These are phyloP conservation scores for Tylopilus vinaceipallidus DNA, from an alignment of 768 basidiomycete genomes.

Conservation along the genomic window DNA sequence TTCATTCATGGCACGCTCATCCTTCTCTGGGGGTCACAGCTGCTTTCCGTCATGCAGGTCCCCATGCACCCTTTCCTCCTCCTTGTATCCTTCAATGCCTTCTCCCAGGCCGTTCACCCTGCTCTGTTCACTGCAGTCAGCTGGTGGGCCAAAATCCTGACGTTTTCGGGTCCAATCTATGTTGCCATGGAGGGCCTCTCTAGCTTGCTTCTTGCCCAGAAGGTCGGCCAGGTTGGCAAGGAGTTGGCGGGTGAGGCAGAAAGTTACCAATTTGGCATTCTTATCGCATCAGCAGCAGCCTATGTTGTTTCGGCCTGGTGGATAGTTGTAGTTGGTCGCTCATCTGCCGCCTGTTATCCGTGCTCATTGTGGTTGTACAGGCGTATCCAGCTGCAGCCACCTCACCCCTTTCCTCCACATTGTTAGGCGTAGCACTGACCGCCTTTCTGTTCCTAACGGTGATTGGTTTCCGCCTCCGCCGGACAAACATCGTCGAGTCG, in stretches of 20 bases:
- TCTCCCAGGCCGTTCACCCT: constrained; percentile 62
- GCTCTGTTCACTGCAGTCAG: constrained; percentile 54
- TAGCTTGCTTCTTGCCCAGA: constrained; percentile 79
- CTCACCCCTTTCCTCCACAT: constrained; percentile 83
- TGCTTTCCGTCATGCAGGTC: constrained; percentile 75
- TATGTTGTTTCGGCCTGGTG: constrained; percentile 85
- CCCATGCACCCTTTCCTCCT: constrained; percentile 87
- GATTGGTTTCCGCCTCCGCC: constrained; percentile 84
- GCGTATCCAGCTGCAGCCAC: constrained; percentile 81
- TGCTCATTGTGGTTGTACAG: constrained; percentile 35
- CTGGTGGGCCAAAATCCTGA: constrained; percentile 73
- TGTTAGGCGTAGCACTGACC: constrained; percentile 85
- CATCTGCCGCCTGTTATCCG: not conserved
- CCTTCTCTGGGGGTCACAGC: constrained; percentile 67
- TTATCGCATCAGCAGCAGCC: constrained; percentile 73
- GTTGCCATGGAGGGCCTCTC: constrained; percentile 83
- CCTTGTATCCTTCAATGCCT: constrained; percentile 83
- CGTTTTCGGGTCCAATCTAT: constrained; percentile 72
- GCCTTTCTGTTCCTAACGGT: constrained; percentile 87
- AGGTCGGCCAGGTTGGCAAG: constrained; percentile 74
- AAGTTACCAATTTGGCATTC: constrained; percentile 69
- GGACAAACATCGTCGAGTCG: constrained; percentile 93
- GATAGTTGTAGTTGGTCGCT: constrained; percentile 69
- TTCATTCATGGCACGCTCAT: constrained; percentile 80
- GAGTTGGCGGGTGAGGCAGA: constrained; percentile 72